Percentiles rank a stretch among this genome's conserved stretches.
These are phyloP conservation scores for Mycothermus thermophilus DNA, from an alignment of 495 filamentous ascomycete species.

Conservation along the genomic window DNA sequence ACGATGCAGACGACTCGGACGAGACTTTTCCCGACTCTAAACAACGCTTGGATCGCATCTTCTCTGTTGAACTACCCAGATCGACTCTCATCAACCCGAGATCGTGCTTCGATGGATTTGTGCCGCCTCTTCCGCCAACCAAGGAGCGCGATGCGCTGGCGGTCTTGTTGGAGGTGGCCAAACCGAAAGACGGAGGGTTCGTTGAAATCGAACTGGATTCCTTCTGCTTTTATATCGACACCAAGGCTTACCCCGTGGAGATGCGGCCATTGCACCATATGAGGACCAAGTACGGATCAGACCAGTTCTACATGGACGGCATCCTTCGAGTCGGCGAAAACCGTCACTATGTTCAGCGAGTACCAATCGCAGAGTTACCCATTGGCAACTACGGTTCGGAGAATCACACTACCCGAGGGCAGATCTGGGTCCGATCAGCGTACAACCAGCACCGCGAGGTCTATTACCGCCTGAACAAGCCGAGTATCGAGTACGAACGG, in stretches of 20 bases:
- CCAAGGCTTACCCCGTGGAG: slow-evolving; percentile 24
- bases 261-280: slow-evolving; percentile 41
- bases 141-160: slow-evolving; percentile 19
- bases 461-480: slow-evolving; percentile 47
- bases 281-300: slow-evolving; percentile 18
- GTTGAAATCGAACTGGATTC: slow-evolving; percentile 35
- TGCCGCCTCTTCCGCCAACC: slow-evolving; percentile 6
- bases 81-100: slow-evolving; percentile 13
- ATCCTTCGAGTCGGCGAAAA: slow-evolving; percentile 33
- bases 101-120: slow-evolving; percentile 9
- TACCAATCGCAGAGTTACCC: slow-evolving; percentile 43
- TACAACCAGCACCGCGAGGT: slow-evolving; percentile 24
- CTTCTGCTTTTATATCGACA: slow-evolving; percentile 37
- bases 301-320: slow-evolving; percentile 44
- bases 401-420: slow-evolving; percentile 30
- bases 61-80: slow-evolving; percentile 12
- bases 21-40: slow-evolving; percentile 3
- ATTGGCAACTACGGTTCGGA: slow-evolving; percentile 50
- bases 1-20: too few species aligned
- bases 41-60: neutral
- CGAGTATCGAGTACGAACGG: slow-evolving; percentile 41
- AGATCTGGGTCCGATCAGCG: slow-evolving; percentile 48
- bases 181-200: slow-evolving; percentile 11
- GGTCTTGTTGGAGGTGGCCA: slow-evolving; percentile 7
- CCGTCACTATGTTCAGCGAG: slow-evolving; percentile 33